phyloP scores from a whole-genome alignment of 768 basidiomycete species.

The Suillus occidentalis region DNA sequence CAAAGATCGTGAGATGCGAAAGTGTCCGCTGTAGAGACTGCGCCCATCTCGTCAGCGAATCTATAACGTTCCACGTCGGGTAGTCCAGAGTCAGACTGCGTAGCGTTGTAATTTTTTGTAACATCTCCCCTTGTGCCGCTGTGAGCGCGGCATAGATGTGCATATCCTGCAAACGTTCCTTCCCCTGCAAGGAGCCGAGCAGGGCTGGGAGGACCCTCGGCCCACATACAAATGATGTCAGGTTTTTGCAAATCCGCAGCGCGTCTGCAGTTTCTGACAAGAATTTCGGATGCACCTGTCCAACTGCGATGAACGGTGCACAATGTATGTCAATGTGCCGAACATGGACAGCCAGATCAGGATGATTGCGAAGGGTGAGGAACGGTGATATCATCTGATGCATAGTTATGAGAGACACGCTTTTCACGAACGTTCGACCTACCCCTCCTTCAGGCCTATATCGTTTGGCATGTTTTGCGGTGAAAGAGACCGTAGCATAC shows the following conservation, averaged over 20 bases:
- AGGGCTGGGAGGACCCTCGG: constrained; percentile 47
- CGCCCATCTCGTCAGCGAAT: constrained; percentile 60
- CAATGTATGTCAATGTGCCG: constrained; percentile 56
- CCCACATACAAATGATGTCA: constrained; percentile 58
- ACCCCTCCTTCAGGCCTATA: constrained; percentile 33
- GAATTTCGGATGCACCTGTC: constrained; percentile 44
- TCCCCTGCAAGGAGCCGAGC: constrained; percentile 45
- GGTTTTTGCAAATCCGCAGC: constrained; percentile 48
- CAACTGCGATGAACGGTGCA: constrained; percentile 42
- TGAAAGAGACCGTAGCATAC: constrained; percentile 59
- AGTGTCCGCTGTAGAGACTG: constrained; percentile 43
- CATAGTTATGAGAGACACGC: background rate
- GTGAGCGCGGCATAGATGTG: constrained; percentile 57
- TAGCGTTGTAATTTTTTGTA: constrained; percentile 42
- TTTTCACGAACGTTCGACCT: constrained; percentile 33
- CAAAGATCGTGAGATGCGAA: constrained; percentile 57
- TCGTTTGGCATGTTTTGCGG: constrained; percentile 54
- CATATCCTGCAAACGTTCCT: constrained; percentile 44
- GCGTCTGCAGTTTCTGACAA: constrained; percentile 51
- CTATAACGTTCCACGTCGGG: constrained; percentile 63
- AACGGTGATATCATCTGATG: constrained; percentile 57
- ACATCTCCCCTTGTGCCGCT: constrained; percentile 44
- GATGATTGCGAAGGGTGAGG: constrained; percentile 51
- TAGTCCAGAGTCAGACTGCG: constrained; percentile 52
- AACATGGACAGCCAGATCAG: constrained; percentile 56